A percentile compares a stretch with the other conserved stretches of the same genome.
These are phyloP conservation scores for Naganishia vishniacii DNA, from an alignment of 768 basidiomycete genomes.

Conservation along the genomic window DNA sequence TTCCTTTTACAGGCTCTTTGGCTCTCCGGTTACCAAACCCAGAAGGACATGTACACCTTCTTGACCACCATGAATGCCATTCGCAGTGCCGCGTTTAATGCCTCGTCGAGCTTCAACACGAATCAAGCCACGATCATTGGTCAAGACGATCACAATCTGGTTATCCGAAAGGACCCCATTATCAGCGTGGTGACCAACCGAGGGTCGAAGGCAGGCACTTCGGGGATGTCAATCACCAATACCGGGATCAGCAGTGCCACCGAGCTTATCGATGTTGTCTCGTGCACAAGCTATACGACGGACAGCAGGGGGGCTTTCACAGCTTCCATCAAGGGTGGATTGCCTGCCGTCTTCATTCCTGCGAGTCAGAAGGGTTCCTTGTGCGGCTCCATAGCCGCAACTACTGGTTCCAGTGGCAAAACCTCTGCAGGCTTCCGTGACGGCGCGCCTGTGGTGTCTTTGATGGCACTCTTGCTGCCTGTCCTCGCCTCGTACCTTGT, in stretches of 20 bases:
- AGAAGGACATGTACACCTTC: slow-evolving; percentile 40
- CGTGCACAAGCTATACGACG: slow-evolving; percentile 36
- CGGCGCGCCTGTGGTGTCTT: neutral
- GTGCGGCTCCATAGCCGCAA: slow-evolving; percentile 6
- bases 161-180: slow-evolving; percentile 40
- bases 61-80: slow-evolving; percentile 40
- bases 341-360: slow-evolving; percentile 39
- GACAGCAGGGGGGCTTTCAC: slow-evolving; percentile 38
- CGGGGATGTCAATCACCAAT: slow-evolving; percentile 32
- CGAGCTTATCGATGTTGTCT: slow-evolving; percentile 38
- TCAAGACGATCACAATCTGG: slow-evolving; percentile 34
- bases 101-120: slow-evolving; percentile 41
- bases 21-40: slow-evolving; percentile 37
- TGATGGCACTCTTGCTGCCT: neutral
- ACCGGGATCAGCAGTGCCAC: slow-evolving; percentile 34
- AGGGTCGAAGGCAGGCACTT: slow-evolving; percentile 31
- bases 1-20: slow-evolving; percentile 33
- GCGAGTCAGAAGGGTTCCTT: slow-evolving; percentile 31
- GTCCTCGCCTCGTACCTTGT: neutral
- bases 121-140: slow-evolving; percentile 37
- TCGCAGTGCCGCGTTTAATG: slow-evolving; percentile 38
- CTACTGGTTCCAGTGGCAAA: slow-evolving; percentile 5
- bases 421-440: slow-evolving; percentile 14
- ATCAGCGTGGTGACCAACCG: slow-evolving; percentile 42
- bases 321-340: slow-evolving; percentile 34